These are phyloP conservation scores for Ceratocystis cubensis DNA, from an alignment of 2,329 filamentous ascomycete species.

Conservation along the genomic window DNA sequence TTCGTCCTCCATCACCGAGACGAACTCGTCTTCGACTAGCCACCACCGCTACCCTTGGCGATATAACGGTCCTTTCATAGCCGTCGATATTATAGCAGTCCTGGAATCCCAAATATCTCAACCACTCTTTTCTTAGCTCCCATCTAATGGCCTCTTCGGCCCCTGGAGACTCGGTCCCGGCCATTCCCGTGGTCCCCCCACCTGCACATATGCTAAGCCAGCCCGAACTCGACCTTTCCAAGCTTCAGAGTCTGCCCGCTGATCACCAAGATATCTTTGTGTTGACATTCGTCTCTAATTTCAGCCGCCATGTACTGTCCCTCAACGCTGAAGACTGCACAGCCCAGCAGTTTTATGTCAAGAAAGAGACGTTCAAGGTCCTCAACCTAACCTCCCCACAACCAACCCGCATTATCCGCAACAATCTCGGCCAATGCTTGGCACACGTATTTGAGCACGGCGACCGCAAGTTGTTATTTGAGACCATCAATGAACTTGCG, in stretches of 20 bases:
- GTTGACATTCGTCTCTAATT: conserved; percentile 71
- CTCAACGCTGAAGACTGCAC: conserved; percentile 71
- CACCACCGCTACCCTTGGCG: too few relatives aligned
- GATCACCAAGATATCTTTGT: conserved; percentile 96
- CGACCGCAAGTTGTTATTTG: conserved; percentile 82
- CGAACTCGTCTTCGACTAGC: too few relatives aligned
- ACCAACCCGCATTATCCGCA: conserved; percentile 77
- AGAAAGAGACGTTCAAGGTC: conserved; percentile 89
- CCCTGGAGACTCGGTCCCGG: conserved; percentile 11
- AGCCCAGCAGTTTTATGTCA: conserved; percentile 79
- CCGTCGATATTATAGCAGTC: too few relatives aligned
- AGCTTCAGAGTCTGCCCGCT: conserved; percentile 75
- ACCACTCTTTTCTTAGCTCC: not conserved
- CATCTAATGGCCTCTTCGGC: conserved; percentile 13
- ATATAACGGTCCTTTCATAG: too few relatives aligned
- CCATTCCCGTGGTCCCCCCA: conserved; percentile 23
- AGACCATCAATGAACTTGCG: conserved; percentile 83
- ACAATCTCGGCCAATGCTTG: conserved; percentile 75
- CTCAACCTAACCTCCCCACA: conserved; percentile 69
- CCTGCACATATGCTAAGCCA: conserved; percentile 35
- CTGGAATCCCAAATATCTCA: not conserved
- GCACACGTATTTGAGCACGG: conserved; percentile 71
- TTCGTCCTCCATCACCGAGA: not conserved
- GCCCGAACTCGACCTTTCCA: conserved; percentile 76
- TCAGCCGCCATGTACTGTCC: conserved; percentile 65